Evolutionary conservation across 2,329 filamentous ascomycete genomes (phyloP).

Genomic region (Talaromyces pinophilus): DNA sequence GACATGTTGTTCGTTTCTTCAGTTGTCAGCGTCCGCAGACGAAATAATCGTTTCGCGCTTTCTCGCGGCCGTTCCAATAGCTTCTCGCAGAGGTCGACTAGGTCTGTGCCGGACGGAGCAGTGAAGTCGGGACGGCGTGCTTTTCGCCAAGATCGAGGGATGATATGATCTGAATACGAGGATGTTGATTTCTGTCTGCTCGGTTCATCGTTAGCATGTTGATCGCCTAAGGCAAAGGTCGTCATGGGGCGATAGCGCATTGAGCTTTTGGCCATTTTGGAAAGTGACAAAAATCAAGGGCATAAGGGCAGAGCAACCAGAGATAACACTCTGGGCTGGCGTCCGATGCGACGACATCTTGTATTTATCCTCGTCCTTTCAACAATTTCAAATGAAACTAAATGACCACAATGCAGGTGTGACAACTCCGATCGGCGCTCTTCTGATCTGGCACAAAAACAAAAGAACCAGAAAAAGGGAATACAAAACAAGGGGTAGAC

Average conservation of each 20-base stretch:
- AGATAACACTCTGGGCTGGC: not conserved
- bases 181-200: conserved; percentile 10
- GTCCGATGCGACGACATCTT: conserved; percentile 1
- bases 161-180: conserved; percentile 15
- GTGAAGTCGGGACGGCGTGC: not conserved
- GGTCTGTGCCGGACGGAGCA: conserved; percentile 8
- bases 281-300: not conserved
- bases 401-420: conserved; percentile 3
- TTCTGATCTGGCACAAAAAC: conserved; percentile 17
- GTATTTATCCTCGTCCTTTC: conserved; percentile 8
- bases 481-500: conserved; percentile 10
- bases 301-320: not conserved
- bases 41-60: conserved; percentile 50
- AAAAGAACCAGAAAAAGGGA: conserved; percentile 12
- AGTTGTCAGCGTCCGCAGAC: conserved; percentile 37
- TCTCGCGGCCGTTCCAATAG: conserved; percentile 48
- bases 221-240: conserved; percentile 4
- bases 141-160: conserved; percentile 16
- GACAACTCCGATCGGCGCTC: conserved; percentile 18
- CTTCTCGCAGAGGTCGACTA: conserved; percentile 35
- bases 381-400: not conserved
- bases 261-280: conserved; percentile 9
- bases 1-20: conserved; percentile 23
- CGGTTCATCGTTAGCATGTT: conserved; percentile 12
- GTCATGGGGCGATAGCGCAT: conserved; percentile 21